A percentile compares a stretch with the other conserved stretches of the same genome.
These are phyloP conservation scores for Cordyceps pruinosa DNA, from an alignment of 2,329 filamentous ascomycete species.

Conservation along the genomic window DNA sequence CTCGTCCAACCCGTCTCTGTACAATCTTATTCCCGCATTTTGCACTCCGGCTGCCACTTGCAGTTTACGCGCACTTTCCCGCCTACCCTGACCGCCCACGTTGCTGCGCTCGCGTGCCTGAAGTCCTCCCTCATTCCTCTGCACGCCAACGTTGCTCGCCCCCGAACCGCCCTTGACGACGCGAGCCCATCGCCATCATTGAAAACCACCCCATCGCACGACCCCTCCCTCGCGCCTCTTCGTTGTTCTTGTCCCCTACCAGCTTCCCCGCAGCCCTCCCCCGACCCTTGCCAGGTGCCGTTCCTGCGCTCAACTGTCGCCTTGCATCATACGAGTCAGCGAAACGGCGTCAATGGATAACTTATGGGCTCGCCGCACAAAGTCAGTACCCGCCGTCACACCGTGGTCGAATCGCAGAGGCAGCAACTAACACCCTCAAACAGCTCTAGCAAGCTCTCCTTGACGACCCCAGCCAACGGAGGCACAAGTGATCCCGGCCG, in stretches of 20 bases:
- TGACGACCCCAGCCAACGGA: conserved; percentile 64
- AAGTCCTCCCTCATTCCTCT: conserved; percentile 2
- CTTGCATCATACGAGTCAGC: conserved; percentile 14
- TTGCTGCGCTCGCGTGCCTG: conserved; percentile 7
- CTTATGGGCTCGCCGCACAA: conserved; percentile 76
- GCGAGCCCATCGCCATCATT: background rate
- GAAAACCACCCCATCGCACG: background rate
- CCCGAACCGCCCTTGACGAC: background rate
- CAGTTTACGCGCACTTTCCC: background rate
- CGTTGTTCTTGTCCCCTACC: background rate
- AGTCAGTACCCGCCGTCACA: conserved; percentile 46
- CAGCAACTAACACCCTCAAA: conserved; percentile 16
- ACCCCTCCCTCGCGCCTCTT: background rate
- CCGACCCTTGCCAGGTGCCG: conserved; percentile 10
- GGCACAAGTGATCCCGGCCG: conserved; percentile 52
- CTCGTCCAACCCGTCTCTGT: conserved; percentile 1
- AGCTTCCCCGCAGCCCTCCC: conserved; percentile 1
- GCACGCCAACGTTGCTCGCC: background rate
- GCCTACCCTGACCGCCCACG: background rate
- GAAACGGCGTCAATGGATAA: conserved; percentile 49
- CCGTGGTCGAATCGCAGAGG: conserved; percentile 13
- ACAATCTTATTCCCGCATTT: background rate
- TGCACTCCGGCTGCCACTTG: background rate
- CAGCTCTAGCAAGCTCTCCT: conserved; percentile 86
- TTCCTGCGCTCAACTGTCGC: conserved; percentile 11